Percentiles rank a stretch among this genome's conserved stretches.
phyloP scores from a whole-genome alignment of 768 basidiomycete genomes.

The Termitomyces sp. region DNA sequence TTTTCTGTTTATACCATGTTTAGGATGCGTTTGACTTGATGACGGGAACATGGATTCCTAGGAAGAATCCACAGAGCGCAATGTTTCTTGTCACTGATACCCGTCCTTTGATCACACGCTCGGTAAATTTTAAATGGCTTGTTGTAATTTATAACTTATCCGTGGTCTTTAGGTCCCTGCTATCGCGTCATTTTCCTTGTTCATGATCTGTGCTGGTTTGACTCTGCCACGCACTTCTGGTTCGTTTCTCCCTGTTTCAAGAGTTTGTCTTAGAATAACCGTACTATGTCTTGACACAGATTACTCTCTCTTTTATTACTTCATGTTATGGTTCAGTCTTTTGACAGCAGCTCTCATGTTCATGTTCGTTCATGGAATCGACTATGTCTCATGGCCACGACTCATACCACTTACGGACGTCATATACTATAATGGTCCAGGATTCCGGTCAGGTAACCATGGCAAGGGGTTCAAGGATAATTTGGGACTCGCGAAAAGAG shows the following conservation, averaged over 20 bases:
- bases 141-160: conserved; percentile 1
- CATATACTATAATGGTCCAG: conserved; percentile 86
- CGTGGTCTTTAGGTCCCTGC: conserved; percentile 66
- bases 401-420: conserved; percentile 79
- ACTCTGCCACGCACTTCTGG: conserved; percentile 85
- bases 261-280: not conserved
- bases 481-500: conserved; percentile 27
- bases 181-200: conserved; percentile 69
- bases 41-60: conserved; percentile 88
- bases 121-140: conserved; percentile 45
- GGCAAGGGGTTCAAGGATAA: conserved; percentile 60
- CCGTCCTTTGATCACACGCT: conserved; percentile 77
- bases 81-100: conserved; percentile 71
- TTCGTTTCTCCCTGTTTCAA: conserved; percentile 28
- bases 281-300: conserved; percentile 36
- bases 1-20: not conserved
- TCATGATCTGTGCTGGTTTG: conserved; percentile 84
- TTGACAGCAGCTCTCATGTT: conserved; percentile 58
- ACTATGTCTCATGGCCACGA: conserved; percentile 93
- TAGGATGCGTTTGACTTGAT: conserved; percentile 94
- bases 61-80: conserved; percentile 60
- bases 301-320: conserved; percentile 81
- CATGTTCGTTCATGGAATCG: conserved; percentile 82
- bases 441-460: conserved; percentile 69
- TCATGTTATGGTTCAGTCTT: conserved; percentile 72